Evolutionary conservation across 495 filamentous ascomycete genomes (phyloP).

Genomic region (Penicillium flavigenum): DNA sequence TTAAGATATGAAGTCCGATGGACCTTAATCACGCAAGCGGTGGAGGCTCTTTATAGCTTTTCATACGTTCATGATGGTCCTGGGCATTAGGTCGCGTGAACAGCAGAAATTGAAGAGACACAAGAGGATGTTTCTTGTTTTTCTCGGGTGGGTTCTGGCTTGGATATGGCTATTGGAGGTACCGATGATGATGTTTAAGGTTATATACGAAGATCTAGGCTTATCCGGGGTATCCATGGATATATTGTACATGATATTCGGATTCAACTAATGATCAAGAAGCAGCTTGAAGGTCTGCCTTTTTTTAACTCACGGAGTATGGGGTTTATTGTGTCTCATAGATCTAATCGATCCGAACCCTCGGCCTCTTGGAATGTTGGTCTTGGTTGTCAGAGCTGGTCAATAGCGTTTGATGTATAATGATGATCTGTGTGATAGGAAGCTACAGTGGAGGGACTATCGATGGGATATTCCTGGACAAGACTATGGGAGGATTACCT

Average conservation of each 20-base stretch:
- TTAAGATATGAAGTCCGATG: background rate
- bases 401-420: background rate
- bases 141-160: background rate
- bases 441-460: too few relatives aligned
- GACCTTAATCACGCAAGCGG: background rate
- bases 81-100: background rate
- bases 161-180: background rate
- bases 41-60: background rate
- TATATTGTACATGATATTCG: background rate
- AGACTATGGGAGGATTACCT: too few relatives aligned
- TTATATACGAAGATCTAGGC: background rate
- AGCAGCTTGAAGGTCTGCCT: background rate
- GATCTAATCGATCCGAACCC: background rate
- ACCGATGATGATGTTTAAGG: background rate
- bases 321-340: background rate
- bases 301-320: background rate
- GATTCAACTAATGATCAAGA: background rate
- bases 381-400: background rate
- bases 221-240: background rate
- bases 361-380: background rate
- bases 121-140: background rate
- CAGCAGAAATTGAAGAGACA: background rate
- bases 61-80: background rate
- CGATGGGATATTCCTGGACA: too few relatives aligned
- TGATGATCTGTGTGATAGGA: too few relatives aligned